Evolutionary conservation across 192 early-diverging fungal species (phyloP), one percentile per base, ranked within the genome.

Genomic region (Geosiphon pyriformis): DNA sequence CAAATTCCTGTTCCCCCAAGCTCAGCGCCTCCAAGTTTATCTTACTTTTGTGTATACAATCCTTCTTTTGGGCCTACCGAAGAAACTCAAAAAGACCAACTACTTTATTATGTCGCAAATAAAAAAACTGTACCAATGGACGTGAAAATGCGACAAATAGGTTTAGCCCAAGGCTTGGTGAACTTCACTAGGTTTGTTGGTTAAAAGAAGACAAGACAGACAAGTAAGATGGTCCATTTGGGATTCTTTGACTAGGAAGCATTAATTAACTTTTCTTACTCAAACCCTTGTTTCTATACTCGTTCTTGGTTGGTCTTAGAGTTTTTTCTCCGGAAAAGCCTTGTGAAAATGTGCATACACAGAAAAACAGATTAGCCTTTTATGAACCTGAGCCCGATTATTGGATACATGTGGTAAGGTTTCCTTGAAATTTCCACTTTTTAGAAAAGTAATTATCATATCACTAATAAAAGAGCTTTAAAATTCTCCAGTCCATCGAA

Each of bases 1-100:
- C n/a, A n/a, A n/a, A n/a, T n/a, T n/a, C n/a, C n/a, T n/a, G n/a
- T n/a, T n/a, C n/a, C n/a, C n/a, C 37, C 37, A 15, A 42, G 15
- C 15, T 42, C 35, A 11, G 64, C 52, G 1, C 74, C 81, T 37
- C 74, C 83, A 4, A 75, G 72, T 3, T 70, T 92, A 7, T 78
- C 84, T 17, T 86, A 88, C 69, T 92, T 92, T 72, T 84, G 87
- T 48, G 77, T 92, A 15, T 92, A 87, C 67, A 89, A 88, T 62
- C 87, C 90, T 10, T 78, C 77, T 35, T 75, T 90, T 49, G 85
- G 88, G 0, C 74, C 76, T 0, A 75, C 75, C 0, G 90, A 90
- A 65, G 88, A 90, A 62, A 85, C 74, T n/a, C 78, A 86, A 6
- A 82, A 86, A 73, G 87, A 92, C 53, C 90, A 92, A 71, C 73